Percentiles rank a stretch among this genome's conserved stretches.
Conservation (phyloP, 2,329 filamentous ascomycete genomes). For the Alternaria panax region DNA sequence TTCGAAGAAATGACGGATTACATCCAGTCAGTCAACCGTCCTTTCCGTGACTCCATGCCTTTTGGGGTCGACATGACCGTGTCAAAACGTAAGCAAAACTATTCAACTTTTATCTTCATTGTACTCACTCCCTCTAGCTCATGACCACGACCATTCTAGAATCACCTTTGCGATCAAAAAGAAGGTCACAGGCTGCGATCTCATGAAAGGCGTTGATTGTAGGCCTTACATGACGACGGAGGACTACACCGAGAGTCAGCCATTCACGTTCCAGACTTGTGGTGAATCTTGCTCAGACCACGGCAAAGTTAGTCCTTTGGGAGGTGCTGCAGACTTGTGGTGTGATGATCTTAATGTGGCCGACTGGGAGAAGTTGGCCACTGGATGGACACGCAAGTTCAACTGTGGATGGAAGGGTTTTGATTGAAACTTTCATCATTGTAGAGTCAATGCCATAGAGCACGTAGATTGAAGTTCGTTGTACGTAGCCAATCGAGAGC, state of each 20-base stretch:
- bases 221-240: slow-evolving; percentile 17
- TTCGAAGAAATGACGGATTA: not conserved
- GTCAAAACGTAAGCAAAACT: not conserved
- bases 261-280: slow-evolving; percentile 12
- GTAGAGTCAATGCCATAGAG: not conserved
- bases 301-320: not conserved
- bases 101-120: not conserved
- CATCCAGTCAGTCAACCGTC: slow-evolving; percentile 15
- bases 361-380: slow-evolving; percentile 4
- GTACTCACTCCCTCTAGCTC: not conserved
- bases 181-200: slow-evolving; percentile 8
- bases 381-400: slow-evolving; percentile 12
- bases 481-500: not conserved
- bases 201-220: not conserved
- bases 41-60: slow-evolving; percentile 13
- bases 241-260: slow-evolving; percentile 8
- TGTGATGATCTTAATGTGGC: slow-evolving; percentile 17
- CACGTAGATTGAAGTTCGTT: not conserved
- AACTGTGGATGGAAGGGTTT: slow-evolving; percentile 15
- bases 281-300: not conserved
- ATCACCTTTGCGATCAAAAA: slow-evolving; percentile 17
- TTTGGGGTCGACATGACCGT: slow-evolving; percentile 12
- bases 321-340: slow-evolving; percentile 7
- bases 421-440: not conserved
- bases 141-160: slow-evolving; percentile 2